Conservation (phyloP, 352 stramenopile genomes). For the Globisporangium polare region DNA sequence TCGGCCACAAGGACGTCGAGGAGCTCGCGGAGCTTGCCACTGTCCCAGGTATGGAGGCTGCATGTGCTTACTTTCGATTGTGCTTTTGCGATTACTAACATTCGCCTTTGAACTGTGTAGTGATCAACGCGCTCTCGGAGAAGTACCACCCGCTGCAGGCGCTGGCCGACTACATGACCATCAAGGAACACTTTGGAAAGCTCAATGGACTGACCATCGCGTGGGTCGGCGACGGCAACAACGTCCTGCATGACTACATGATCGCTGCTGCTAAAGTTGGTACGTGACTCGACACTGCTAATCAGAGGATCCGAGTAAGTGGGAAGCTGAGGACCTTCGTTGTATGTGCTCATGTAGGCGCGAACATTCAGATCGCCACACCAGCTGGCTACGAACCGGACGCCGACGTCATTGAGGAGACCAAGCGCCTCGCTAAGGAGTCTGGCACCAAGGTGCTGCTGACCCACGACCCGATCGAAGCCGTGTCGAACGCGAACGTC, state of each 20-base stretch:
- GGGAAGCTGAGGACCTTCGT: neutral
- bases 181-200: conserved; percentile 90
- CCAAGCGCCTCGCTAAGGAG: conserved; percentile 75
- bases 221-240: conserved; percentile 99
- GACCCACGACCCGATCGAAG: conserved; percentile 91
- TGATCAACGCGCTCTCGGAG: conserved; percentile 98
- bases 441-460: conserved; percentile 70
- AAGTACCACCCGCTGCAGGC: conserved; percentile 98
- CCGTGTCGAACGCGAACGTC: conserved; percentile 92
- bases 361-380: conserved; percentile 95
- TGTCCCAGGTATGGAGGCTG: conserved; percentile 57
- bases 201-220: conserved; percentile 91
- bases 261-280: conserved; percentile 86
- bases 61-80: neutral
- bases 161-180: conserved; percentile 96
- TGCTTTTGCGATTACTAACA: neutral
- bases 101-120: conserved; percentile 14
- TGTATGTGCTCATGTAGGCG: conserved; percentile 21
- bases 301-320: no score
- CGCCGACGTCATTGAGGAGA: conserved; percentile 86
- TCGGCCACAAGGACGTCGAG: conserved; percentile 84
- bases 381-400: conserved; percentile 92
- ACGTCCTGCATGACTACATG: conserved; percentile 98
- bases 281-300: conserved; percentile 25
- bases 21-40: conserved; percentile 89